A percentile compares a stretch with the other conserved stretches of the same genome.
These are phyloP conservation scores for Brassica juncea DNA, from an alignment of 345 rosid genomes.

Conservation along the genomic window DNA sequence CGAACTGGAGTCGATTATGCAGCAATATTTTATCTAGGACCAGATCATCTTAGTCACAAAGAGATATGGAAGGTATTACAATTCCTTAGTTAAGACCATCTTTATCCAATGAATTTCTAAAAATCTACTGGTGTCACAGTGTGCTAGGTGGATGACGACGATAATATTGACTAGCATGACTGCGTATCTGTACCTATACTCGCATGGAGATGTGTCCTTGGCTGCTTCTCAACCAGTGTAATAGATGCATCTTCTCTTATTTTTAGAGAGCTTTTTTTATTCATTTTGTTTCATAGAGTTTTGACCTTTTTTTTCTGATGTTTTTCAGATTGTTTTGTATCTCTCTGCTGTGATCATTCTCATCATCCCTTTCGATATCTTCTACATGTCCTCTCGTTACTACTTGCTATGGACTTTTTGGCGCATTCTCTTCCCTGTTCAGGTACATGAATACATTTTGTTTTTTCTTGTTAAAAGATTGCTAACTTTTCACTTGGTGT, in stretches of 20 bases:
- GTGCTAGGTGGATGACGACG: slow-evolving; percentile 97
- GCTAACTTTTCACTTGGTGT: slow-evolving; percentile 4
- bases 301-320: neutral
- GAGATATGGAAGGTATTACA: slow-evolving; percentile 91
- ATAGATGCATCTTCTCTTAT: slow-evolving; percentile 82
- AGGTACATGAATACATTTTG: slow-evolving; percentile 41
- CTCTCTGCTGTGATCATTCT: slow-evolving; percentile 60
- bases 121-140: slow-evolving; percentile 44
- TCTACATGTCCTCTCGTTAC: slow-evolving; percentile 78
- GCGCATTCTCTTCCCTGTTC: slow-evolving; percentile 85
- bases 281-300: slow-evolving; percentile 9
- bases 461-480: neutral
- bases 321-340: slow-evolving; percentile 79
- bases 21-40: slow-evolving; percentile 77
- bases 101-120: neutral
- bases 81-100: neutral
- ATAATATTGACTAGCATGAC: slow-evolving; percentile 92
- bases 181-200: slow-evolving; percentile 89
- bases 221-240: slow-evolving; percentile 99
- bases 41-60: slow-evolving; percentile 81
- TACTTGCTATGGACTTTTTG: slow-evolving; percentile 82
- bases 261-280: slow-evolving; percentile 4
- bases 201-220: slow-evolving; percentile 89
- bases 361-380: slow-evolving; percentile 86
- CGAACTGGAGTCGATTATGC: slow-evolving; percentile 79